Conservation (phyloP, 2,329 filamentous ascomycete species). For the Fusarium floridanum region DNA sequence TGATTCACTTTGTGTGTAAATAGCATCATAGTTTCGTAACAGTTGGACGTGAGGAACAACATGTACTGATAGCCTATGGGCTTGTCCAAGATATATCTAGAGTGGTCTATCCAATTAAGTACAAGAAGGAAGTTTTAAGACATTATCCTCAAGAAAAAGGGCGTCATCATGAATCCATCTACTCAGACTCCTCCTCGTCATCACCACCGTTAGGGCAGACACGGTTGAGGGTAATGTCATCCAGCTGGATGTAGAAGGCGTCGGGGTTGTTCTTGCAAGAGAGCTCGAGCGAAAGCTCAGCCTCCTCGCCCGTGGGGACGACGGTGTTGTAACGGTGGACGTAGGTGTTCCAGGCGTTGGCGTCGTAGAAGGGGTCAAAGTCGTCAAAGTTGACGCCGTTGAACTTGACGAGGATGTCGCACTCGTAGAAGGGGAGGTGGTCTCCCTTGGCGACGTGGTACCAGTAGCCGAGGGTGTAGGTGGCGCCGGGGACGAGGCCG, state of each 20-base stretch:
- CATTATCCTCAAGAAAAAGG: neutral
- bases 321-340: slow-evolving; percentile 7
- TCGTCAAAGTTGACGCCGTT: slow-evolving; percentile 8
- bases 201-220: neutral
- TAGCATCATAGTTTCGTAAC: neutral
- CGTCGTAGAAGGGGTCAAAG: slow-evolving; percentile 26
- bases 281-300: slow-evolving; percentile 16
- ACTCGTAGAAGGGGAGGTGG: slow-evolving; percentile 4
- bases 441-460: slow-evolving; percentile 3
- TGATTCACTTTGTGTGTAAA: neutral
- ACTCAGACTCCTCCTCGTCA: neutral
- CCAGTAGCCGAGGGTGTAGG: slow-evolving; percentile 15
- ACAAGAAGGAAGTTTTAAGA: neutral
- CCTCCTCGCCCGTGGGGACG: neutral
- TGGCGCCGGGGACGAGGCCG: neutral
- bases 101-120: neutral
- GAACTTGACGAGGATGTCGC: slow-evolving; percentile 21
- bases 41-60: neutral
- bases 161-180: neutral
- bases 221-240: slow-evolving; percentile 15
- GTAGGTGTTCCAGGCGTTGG: slow-evolving; percentile 2
- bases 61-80: neutral
- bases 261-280: slow-evolving; percentile 4
- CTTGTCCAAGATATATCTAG: neutral
- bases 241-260: slow-evolving; percentile 18